Evolutionary conservation across 2,329 filamentous ascomycete species (phyloP).

Genomic region (Pseudogymnoascus sp.): DNA sequence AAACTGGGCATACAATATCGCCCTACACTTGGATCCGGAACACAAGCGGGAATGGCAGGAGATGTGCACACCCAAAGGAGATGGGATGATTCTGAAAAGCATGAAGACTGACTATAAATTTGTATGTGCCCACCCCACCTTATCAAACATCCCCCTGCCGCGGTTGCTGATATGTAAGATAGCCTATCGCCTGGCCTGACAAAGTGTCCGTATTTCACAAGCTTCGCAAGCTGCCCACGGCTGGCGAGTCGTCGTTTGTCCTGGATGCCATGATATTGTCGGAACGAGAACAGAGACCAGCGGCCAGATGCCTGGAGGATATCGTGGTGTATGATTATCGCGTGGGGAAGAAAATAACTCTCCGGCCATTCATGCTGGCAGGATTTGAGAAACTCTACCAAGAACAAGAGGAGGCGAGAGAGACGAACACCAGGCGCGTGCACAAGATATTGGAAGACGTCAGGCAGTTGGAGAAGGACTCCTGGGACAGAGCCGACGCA

Average conservation of each 20-base stretch:
- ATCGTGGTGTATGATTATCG: conserved; percentile 71
- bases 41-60: conserved; percentile 59
- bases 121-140: conserved; percentile 41
- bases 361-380: conserved; percentile 53
- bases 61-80: conserved; percentile 55
- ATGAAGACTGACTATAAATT: conserved; percentile 85
- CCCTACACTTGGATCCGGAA: conserved; percentile 49
- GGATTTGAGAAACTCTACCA: conserved; percentile 52
- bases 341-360: conserved; percentile 44
- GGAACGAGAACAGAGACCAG: conserved; percentile 62
- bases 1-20: conserved; percentile 69
- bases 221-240: conserved; percentile 45
- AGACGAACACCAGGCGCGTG: conserved; percentile 44
- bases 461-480: conserved; percentile 56
- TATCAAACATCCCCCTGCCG: neutral
- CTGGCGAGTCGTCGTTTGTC: conserved; percentile 44
- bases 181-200: conserved; percentile 82
- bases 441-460: conserved; percentile 49
- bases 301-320: conserved; percentile 69
- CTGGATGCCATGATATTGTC: conserved; percentile 62
- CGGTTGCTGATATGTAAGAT: neutral
- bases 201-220: conserved; percentile 77
- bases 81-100: conserved; percentile 70
- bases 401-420: conserved; percentile 52
- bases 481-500: conserved; percentile 65